Percentiles rank a stretch among this genome's conserved stretches.
These are phyloP conservation scores for Syncephalastrum sp. DNA, from an alignment of 371 early-diverging fungal species.

Conservation along the genomic window DNA sequence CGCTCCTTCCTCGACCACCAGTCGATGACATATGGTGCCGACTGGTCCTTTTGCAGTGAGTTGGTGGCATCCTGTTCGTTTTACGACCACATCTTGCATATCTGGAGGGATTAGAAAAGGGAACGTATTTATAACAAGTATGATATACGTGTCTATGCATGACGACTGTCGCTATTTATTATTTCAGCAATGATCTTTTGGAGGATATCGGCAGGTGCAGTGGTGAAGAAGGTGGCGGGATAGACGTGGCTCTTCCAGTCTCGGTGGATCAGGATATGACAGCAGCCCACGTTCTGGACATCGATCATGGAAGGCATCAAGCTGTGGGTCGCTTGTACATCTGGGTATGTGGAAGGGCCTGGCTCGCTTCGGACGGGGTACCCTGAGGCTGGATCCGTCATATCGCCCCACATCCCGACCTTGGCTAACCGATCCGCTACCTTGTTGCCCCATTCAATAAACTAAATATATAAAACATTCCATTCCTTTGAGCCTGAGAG, in stretches of 20 bases:
- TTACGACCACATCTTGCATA: slow-evolving; percentile 85
- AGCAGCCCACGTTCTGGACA: slow-evolving; percentile 78
- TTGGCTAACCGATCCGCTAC: slow-evolving; percentile 53
- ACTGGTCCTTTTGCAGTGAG: slow-evolving; percentile 71
- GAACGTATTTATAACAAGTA: no score
- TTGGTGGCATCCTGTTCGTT: slow-evolving; percentile 89
- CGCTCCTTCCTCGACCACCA: slow-evolving; percentile 69
- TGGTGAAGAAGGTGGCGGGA: slow-evolving; percentile 85
- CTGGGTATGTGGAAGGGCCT: slow-evolving; percentile 81
- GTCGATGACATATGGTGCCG: slow-evolving; percentile 90
- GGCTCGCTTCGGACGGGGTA: slow-evolving; percentile 70
- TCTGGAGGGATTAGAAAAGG: slow-evolving; percentile 56
- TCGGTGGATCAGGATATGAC: slow-evolving; percentile 83
- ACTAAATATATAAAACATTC: slow-evolving; percentile 38
- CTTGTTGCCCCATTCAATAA: slow-evolving; percentile 69
- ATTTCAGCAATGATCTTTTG: slow-evolving; percentile 35
- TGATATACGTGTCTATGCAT: no score
- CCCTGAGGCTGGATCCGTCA: slow-evolving; percentile 93
- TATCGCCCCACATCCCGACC: slow-evolving; percentile 83
- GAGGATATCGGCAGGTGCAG: slow-evolving; percentile 71
- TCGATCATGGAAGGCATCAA: slow-evolving; percentile 64
- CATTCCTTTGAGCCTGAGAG: neutral
- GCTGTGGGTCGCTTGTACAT: slow-evolving; percentile 76
- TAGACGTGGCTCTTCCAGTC: slow-evolving; percentile 85
- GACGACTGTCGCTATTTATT: neutral